Evolutionary conservation across 2,329 filamentous ascomycete species (phyloP).

Genomic region (Curvularia verruculosa): DNA sequence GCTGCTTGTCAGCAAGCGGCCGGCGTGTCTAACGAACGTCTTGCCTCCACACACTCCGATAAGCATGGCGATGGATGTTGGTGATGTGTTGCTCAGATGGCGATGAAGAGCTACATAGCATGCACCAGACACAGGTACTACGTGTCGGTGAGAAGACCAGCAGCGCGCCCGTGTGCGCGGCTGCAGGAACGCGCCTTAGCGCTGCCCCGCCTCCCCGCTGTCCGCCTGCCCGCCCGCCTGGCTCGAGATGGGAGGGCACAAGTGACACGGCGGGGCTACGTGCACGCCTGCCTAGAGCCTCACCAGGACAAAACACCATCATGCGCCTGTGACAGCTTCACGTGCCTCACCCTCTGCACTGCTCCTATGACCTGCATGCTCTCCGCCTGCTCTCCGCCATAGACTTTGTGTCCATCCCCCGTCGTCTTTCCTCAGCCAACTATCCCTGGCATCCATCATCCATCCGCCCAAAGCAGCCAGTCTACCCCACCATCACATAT

Average conservation of each 20-base stretch:
- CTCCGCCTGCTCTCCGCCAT: constrained; percentile 8
- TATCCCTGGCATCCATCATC: not conserved
- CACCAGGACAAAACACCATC: constrained; percentile 28
- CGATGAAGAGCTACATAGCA: not conserved
- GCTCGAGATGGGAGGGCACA: constrained; percentile 2
- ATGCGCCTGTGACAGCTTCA: constrained; percentile 31
- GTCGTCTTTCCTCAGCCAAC: constrained; percentile 5
- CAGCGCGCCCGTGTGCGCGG: constrained; percentile 18
- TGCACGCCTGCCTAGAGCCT: constrained; percentile 2
- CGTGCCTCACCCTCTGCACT: constrained; percentile 25
- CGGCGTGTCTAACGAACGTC: constrained; percentile 4
- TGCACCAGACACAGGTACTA: no score
- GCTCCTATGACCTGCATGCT: constrained; percentile 29
- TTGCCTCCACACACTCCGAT: constrained; percentile 69
- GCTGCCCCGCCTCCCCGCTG: constrained; percentile 16
- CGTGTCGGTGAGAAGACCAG: not conserved
- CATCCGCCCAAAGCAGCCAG: no score
- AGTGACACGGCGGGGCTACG: constrained; percentile 23
- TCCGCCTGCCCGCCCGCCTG: not conserved
- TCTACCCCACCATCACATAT: constrained; percentile 12
- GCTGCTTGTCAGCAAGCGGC: constrained; percentile 20
- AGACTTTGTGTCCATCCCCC: constrained; percentile 2
- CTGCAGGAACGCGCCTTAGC: constrained; percentile 36
- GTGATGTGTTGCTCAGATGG: not conserved
- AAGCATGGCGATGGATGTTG: constrained; percentile 62